Evolutionary conservation across 2,329 filamentous ascomycete genomes (phyloP), one percentile per base, ranked within the genome.

Genomic region (Phaeosphaeriaceae sp.): DNA sequence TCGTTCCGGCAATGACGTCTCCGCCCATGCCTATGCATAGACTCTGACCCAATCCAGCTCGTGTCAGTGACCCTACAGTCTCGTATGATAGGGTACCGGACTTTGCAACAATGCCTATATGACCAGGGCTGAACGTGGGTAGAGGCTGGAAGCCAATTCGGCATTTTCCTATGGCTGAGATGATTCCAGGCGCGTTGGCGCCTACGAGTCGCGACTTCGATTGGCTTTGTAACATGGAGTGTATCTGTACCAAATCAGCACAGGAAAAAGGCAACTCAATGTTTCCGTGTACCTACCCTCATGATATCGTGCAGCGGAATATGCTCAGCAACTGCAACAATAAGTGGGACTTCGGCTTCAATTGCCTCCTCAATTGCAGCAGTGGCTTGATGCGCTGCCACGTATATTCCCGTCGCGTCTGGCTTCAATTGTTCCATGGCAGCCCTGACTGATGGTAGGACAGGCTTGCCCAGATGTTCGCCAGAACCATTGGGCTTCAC

Each of bases 81-180:
- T 94, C 91, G 68, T 93, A 94, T 60, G 89, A 92, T 42, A 94
- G 78, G 0, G 91, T 94, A 1, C 91, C 91, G 0, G 89, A 92
- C 72, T 92, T 93, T n/a, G 90, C 89, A 2, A 91, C 86, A 54
- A 94, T 91, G 1, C 90, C 91, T 21, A 94, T 81, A 56, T 86
- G 84, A 0, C 90, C 91, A 0, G 86, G 84, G 56, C 83, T 80
- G 69, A 92, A 93, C 57, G 88, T 91, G 0, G 89, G 85, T 13
- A 93, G 79, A 5, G 91, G 91, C 73, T 93, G 90, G 71, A 93
- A 93, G 0, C 91, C 91, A 71, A 90, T 88, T 46, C 88, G 83
- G 66, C 91, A 93, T 67, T 83, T 85, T 2, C 87, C 88, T 21
- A 88, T 84, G 0, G 90, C 88, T 3, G 89, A 90, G 56, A 93